Conservation (phyloP, 352 stramenopile genomes). For the Phytopythium delawarense region DNA sequence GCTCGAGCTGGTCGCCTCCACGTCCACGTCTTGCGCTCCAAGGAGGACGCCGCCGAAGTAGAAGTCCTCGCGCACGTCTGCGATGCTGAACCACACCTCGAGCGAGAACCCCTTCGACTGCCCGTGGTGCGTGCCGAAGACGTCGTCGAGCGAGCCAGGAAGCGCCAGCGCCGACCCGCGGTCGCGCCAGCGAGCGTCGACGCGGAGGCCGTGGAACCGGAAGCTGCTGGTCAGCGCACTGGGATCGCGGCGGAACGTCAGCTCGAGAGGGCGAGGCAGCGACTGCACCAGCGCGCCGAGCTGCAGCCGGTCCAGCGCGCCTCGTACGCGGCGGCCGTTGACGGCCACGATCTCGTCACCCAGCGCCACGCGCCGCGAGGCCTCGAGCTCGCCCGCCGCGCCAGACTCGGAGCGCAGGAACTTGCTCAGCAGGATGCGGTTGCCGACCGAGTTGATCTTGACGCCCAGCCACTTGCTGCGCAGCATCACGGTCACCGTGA, state of each 20-base stretch:
- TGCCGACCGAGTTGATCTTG: constrained; percentile 76
- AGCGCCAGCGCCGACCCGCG: constrained; percentile 45
- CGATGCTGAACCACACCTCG: constrained; percentile 67
- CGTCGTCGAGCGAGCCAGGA: constrained; percentile 30
- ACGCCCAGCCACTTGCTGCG: constrained; percentile 70
- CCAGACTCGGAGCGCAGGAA: constrained; percentile 56
- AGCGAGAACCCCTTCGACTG: constrained; percentile 38
- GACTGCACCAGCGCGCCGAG: constrained; percentile 58
- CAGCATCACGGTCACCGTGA: constrained; percentile 34
- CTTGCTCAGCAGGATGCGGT: constrained; percentile 68
- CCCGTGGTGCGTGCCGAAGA: constrained; percentile 22
- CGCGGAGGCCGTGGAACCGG: constrained; percentile 46
- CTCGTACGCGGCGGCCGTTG: constrained; percentile 53
- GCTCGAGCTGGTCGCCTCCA: constrained; percentile 17
- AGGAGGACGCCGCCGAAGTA: constrained; percentile 51
- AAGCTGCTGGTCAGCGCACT: constrained; percentile 50
- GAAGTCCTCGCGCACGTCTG: constrained; percentile 45
- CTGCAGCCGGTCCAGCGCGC: constrained; percentile 50
- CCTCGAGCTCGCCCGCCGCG: constrained; percentile 64
- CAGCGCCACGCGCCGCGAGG: constrained; percentile 46
- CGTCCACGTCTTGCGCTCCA: constrained; percentile 48
- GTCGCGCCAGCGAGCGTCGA: constrained; percentile 56
- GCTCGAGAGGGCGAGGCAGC: constrained; percentile 42
- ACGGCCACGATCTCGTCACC: constrained; percentile 62
- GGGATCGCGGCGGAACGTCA: constrained; percentile 54